These are phyloP conservation scores for Talaromyces sp. DNA, from an alignment of 2,329 filamentous ascomycete genomes.

Conservation along the genomic window DNA sequence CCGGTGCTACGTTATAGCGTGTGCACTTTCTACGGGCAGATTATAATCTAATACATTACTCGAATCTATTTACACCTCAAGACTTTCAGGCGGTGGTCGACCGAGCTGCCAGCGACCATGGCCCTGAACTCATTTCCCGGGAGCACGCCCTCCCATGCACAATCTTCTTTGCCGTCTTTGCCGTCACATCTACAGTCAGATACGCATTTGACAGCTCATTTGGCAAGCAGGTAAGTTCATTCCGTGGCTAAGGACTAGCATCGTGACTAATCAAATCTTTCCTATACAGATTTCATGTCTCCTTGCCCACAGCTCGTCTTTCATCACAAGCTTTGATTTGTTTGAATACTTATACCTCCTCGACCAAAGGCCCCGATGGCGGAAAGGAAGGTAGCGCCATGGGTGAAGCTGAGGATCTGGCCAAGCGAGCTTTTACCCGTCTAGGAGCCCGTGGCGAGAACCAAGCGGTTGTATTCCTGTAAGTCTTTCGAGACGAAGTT, in stretches of 20 bases:
- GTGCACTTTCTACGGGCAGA: neutral
- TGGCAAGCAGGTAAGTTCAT: slow-evolving; percentile 43
- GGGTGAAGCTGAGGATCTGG: slow-evolving; percentile 87
- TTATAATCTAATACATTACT: neutral
- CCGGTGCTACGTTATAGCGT: neutral
- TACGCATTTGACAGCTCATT: slow-evolving; percentile 48
- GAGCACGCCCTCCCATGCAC: slow-evolving; percentile 57
- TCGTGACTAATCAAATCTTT: slow-evolving; percentile 46
- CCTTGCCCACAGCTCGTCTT: slow-evolving; percentile 77
- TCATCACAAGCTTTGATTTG: slow-evolving; percentile 89
- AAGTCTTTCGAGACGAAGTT: slow-evolving; percentile 40
- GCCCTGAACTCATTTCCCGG: slow-evolving; percentile 37
- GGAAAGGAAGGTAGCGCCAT: slow-evolving; percentile 86
- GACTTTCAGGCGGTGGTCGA: neutral
- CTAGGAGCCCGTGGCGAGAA: slow-evolving; percentile 86
- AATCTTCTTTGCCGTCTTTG: slow-evolving; percentile 81
- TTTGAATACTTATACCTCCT: slow-evolving; percentile 90
- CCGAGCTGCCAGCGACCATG: slow-evolving; percentile 28
- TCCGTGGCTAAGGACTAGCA: slow-evolving; percentile 4
- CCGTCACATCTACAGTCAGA: slow-evolving; percentile 61
- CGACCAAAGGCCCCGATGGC: slow-evolving; percentile 82
- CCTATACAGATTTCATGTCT: slow-evolving; percentile 80
- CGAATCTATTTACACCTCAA: neutral
- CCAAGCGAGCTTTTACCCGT: slow-evolving; percentile 76
- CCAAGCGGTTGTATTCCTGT: slow-evolving; percentile 90